Evolutionary conservation across 2,329 filamentous ascomycete genomes (phyloP).

Genomic region (Aureobasidium namibiae): DNA sequence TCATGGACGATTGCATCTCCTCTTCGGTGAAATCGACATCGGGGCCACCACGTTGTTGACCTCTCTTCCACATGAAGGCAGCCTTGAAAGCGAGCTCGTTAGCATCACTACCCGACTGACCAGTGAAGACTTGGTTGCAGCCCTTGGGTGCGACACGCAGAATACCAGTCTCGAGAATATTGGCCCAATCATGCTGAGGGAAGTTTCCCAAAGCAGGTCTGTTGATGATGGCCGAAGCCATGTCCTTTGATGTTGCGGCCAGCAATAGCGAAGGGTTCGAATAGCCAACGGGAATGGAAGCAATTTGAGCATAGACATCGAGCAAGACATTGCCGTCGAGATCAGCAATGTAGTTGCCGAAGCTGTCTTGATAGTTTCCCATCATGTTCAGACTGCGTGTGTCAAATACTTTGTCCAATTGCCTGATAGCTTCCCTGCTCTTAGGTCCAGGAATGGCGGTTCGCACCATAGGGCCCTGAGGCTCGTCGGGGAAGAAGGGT

Average conservation of each 20-base stretch:
- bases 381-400: conserved; percentile 75
- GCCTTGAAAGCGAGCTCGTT: conserved; percentile 91
- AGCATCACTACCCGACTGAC: conserved; percentile 77
- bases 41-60: conserved; percentile 66
- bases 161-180: conserved; percentile 66
- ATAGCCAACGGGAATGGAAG: conserved; percentile 83
- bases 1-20: conserved; percentile 66
- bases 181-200: conserved; percentile 70
- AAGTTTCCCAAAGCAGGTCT: conserved; percentile 82
- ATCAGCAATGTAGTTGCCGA: conserved; percentile 69
- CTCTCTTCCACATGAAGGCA: conserved; percentile 81
- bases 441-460: conserved; percentile 64
- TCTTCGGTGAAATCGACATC: conserved; percentile 67
- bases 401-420: conserved; percentile 71
- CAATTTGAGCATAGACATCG: conserved; percentile 79
- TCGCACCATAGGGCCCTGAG: conserved; percentile 40
- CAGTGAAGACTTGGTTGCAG: conserved; percentile 78
- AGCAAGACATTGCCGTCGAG: conserved; percentile 61
- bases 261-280: conserved; percentile 68
- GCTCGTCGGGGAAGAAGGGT: conserved; percentile 50
- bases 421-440: conserved; percentile 56
- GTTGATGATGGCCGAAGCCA: conserved; percentile 73
- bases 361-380: conserved; percentile 60
- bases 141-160: conserved; percentile 74
- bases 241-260: conserved; percentile 63